Conservation (phyloP, 805 yeast genomes). For the Cyberlindnera amylophila region DNA sequence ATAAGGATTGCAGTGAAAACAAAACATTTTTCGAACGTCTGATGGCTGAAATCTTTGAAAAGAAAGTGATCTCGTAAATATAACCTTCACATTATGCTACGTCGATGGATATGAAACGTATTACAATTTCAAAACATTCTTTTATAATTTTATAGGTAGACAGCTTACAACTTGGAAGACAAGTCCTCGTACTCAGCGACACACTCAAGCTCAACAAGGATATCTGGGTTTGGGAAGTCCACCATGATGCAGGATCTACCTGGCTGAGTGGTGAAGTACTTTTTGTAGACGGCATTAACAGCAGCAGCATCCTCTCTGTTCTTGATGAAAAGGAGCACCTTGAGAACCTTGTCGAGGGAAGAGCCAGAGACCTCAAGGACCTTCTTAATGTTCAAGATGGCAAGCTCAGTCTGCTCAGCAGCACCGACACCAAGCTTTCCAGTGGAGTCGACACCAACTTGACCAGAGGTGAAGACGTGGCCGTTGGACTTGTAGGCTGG, state of each 20-base stretch:
- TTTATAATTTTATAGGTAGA: not conserved
- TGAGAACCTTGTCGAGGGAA: slow-evolving; percentile 41
- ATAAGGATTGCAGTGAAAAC: too few species aligned
- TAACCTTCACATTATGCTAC: too few species aligned
- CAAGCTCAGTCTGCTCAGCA: slow-evolving; percentile 41
- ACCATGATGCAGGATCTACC: slow-evolving; percentile 52
- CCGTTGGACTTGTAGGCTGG: slow-evolving; percentile 41
- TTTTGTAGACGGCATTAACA: slow-evolving; percentile 44
- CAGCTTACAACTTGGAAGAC: slow-evolving; percentile 10
- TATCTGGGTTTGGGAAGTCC: slow-evolving; percentile 45
- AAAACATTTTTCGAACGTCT: too few species aligned
- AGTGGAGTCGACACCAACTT: slow-evolving; percentile 39
- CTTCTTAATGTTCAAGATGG: slow-evolving; percentile 39
- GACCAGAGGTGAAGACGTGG: slow-evolving; percentile 47
- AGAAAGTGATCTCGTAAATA: too few species aligned
- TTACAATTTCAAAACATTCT: too few species aligned
- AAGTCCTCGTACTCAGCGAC: slow-evolving; percentile 33
- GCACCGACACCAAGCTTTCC: slow-evolving; percentile 41
- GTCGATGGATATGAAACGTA: too few species aligned
- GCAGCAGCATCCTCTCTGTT: slow-evolving; percentile 38
- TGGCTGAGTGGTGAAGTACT: slow-evolving; percentile 45
- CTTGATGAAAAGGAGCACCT: slow-evolving; percentile 46
- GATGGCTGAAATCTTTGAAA: too few species aligned
- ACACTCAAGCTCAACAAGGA: slow-evolving; percentile 51
- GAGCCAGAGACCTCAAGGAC: slow-evolving; percentile 44